Conservation (phyloP, 768 basidiomycete species). For the Boletus speciosus region DNA sequence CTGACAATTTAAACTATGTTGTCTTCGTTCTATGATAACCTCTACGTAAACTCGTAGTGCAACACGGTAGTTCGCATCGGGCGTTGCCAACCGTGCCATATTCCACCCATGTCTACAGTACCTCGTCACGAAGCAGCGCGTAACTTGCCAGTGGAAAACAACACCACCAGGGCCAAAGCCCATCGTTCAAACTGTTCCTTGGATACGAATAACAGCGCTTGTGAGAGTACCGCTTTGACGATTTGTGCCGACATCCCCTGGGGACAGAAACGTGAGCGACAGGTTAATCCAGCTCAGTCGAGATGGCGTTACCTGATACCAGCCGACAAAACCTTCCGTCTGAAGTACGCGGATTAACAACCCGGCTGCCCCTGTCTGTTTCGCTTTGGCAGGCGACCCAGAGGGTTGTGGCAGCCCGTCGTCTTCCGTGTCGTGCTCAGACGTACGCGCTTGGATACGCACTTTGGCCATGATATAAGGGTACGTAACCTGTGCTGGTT, state of each 20-base stretch:
- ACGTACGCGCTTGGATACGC: slow-evolving; percentile 81
- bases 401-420: slow-evolving; percentile 19
- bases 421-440: slow-evolving; percentile 42
- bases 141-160: slow-evolving; percentile 36
- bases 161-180: slow-evolving; percentile 67
- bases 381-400: slow-evolving; percentile 25
- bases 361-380: slow-evolving; percentile 71
- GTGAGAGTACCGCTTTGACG: slow-evolving; percentile 90
- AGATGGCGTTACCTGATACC: slow-evolving; percentile 76
- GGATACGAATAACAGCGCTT: slow-evolving; percentile 93
- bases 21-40: no score
- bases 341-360: slow-evolving; percentile 69
- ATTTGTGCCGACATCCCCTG: slow-evolving; percentile 98
- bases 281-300: neutral
- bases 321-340: slow-evolving; percentile 81
- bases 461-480: slow-evolving; percentile 98
- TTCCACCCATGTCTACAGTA: no score
- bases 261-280: neutral
- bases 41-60: no score
- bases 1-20: no score
- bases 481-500: slow-evolving; percentile 70
- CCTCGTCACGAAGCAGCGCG: slow-evolving; percentile 7
- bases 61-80: no score
- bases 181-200: slow-evolving; percentile 97
- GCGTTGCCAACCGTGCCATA: no score